phyloP scores from a whole-genome alignment of 1,284 basidiomycete species.

The Trichosporon sp. region DNA sequence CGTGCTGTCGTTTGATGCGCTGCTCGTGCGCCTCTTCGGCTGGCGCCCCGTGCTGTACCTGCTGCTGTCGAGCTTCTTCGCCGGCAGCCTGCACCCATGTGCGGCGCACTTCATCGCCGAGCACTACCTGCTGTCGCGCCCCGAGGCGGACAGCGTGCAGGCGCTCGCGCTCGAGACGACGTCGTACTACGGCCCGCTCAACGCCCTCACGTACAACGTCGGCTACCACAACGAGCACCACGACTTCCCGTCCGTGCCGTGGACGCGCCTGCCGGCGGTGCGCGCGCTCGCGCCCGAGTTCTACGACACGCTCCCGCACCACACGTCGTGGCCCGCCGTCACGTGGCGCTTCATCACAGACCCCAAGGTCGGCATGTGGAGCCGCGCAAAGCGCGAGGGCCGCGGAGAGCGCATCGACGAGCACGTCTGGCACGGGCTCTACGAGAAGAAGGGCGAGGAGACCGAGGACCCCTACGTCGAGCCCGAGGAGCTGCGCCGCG shows the following conservation, averaged over 20 bases:
- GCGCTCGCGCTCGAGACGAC: constrained; percentile 77
- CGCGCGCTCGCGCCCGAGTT: constrained; percentile 82
- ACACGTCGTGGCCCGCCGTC: constrained; percentile 91
- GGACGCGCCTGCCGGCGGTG: constrained; percentile 87
- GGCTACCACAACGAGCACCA: constrained; percentile 99
- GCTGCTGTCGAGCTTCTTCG: constrained; percentile 84
- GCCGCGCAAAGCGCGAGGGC: constrained; percentile 51
- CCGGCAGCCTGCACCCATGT: constrained; percentile 88
- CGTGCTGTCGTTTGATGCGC: constrained; percentile 68
- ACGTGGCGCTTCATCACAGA: constrained; percentile 91
- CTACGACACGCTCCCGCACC: constrained; percentile 81
- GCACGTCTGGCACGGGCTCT: constrained; percentile 32
- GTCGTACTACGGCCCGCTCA: constrained; percentile 91
- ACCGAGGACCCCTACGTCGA: constrained; percentile 7
- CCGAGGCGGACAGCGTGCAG: constrained; percentile 25
- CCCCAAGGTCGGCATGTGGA: constrained; percentile 65
- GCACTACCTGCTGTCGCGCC: constrained; percentile 80
- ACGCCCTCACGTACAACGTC: constrained; percentile 92
- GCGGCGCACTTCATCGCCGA: constrained; percentile 98
- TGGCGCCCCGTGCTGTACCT: constrained; percentile 73
- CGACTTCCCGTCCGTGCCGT: constrained; percentile 93
- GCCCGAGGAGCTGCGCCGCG: constrained; percentile 19
- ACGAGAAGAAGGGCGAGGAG: constrained; percentile 12
- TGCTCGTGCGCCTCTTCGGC: constrained; percentile 63
- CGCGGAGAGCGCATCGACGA: constrained; percentile 41